Evolutionary conservation across 371 early-diverging fungal genomes (phyloP).

Genomic region (Nematocida major): DNA sequence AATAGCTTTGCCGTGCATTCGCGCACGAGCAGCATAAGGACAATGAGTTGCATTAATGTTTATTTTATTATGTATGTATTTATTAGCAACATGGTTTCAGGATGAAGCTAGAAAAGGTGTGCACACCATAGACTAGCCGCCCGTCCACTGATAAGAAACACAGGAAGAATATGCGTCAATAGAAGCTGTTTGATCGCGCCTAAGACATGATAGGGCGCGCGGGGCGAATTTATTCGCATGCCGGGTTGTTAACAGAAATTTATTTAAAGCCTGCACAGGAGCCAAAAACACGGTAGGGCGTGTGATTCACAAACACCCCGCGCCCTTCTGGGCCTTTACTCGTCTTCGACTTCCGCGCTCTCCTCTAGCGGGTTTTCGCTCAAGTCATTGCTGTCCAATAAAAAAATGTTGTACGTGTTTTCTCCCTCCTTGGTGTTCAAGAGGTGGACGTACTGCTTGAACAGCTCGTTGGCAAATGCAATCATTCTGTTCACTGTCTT

Average conservation of each 20-base stretch:
- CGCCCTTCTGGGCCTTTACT: background rate
- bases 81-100: constrained; percentile 17
- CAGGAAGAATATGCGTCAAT: no score
- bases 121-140: background rate
- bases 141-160: no score
- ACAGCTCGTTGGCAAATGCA: background rate
- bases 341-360: background rate
- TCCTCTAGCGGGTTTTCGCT: background rate
- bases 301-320: no score
- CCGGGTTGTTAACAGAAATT: no score
- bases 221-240: no score
- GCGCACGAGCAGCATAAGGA: background rate
- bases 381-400: background rate
- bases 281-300: no score
- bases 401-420: background rate
- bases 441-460: constrained; percentile 7
- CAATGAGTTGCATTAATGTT: constrained; percentile 38
- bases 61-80: constrained; percentile 5
- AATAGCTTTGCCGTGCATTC: background rate
- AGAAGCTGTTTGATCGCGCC: no score
- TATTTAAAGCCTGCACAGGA: no score
- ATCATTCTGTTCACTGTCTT: background rate
- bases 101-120: background rate
- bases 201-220: no score
- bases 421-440: background rate